Conservation (phyloP, 306 rosid species). For the Vigna radiata region DNA sequence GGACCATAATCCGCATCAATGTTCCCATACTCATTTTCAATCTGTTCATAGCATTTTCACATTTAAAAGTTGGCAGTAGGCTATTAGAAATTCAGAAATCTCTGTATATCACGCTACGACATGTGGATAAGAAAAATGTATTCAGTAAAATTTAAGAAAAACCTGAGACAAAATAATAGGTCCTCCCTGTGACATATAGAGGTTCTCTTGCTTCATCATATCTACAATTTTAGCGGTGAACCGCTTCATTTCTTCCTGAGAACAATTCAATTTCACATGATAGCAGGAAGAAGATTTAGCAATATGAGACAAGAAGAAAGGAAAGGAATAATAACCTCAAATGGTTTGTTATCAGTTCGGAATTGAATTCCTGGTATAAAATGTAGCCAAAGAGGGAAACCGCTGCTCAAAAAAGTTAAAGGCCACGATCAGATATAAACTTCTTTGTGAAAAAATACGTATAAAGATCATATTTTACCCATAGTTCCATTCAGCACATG, state of each 20-base stretch:
- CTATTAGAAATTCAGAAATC: background rate
- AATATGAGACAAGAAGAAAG: background rate
- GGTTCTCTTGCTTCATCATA: conserved; percentile 82
- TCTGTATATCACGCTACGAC: too few species aligned
- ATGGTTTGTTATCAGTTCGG: conserved; percentile 84
- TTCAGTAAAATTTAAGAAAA: conserved; percentile 17
- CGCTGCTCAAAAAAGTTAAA: conserved; percentile 60
- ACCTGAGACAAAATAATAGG: conserved; percentile 98
- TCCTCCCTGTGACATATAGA: conserved; percentile 92
- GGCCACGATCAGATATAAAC: background rate
- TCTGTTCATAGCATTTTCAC: conserved; percentile 42
- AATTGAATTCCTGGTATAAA: conserved; percentile 78
- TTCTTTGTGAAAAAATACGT: background rate
- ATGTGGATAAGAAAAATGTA: too few species aligned
- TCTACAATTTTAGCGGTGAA: conserved; percentile 83
- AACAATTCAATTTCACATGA: background rate
- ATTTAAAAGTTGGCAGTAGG: background rate
- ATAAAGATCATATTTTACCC: conserved; percentile 56
- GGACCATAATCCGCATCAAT: conserved; percentile 60
- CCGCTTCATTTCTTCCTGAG: conserved; percentile 87
- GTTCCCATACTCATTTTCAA: conserved; percentile 92
- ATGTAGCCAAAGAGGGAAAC: conserved; percentile 93
- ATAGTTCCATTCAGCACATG: conserved; percentile 97
- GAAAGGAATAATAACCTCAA: conserved; percentile 56
- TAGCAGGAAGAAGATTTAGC: background rate